These are phyloP conservation scores for Puya raimondii DNA, from an alignment of 176 grass and related monocot species.

Conservation along the genomic window DNA sequence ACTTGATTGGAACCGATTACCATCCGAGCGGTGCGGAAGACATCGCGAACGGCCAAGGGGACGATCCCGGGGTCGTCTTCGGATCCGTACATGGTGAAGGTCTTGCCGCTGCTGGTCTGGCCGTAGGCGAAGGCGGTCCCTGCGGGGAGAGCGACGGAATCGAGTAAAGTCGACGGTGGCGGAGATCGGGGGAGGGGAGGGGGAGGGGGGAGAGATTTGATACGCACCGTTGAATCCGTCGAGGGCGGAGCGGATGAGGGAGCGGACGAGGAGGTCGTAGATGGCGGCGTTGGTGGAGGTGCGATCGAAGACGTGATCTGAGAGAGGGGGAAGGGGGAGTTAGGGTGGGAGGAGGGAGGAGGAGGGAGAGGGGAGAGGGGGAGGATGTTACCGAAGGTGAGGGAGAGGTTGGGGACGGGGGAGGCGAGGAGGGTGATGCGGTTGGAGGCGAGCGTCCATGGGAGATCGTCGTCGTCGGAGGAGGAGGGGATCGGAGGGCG, in stretches of 20 bases:
- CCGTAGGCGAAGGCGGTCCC: slow-evolving; percentile 91
- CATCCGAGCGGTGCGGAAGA: slow-evolving; percentile 54
- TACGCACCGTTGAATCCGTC: slow-evolving; percentile 70
- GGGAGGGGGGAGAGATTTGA: background rate
- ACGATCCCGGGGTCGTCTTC: slow-evolving; percentile 63
- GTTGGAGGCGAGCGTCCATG: slow-evolving; percentile 61
- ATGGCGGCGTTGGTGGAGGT: slow-evolving; percentile 44
- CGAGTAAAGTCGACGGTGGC: background rate
- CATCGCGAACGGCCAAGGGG: slow-evolving; percentile 55
- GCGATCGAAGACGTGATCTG: slow-evolving; percentile 77
- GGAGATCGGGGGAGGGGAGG: background rate
- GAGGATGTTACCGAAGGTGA: slow-evolving; percentile 55
- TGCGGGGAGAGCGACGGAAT: background rate
- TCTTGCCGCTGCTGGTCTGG: slow-evolving; percentile 95
- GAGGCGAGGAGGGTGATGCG: slow-evolving; percentile 42
- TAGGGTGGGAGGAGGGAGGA: background rate
- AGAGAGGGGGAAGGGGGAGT: background rate
- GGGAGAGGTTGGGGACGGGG: slow-evolving; percentile 46
- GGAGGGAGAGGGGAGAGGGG: background rate
- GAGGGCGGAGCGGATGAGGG: slow-evolving; percentile 52
- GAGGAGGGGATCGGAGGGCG: slow-evolving; percentile 27
- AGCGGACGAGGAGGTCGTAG: slow-evolving; percentile 53
- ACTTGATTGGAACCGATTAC: slow-evolving; percentile 16
- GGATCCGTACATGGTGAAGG: slow-evolving; percentile 88
- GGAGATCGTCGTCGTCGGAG: slow-evolving; percentile 19